Evolutionary conservation across 2,329 filamentous ascomycete species (phyloP).

Genomic region (Ophiostoma quercus): DNA sequence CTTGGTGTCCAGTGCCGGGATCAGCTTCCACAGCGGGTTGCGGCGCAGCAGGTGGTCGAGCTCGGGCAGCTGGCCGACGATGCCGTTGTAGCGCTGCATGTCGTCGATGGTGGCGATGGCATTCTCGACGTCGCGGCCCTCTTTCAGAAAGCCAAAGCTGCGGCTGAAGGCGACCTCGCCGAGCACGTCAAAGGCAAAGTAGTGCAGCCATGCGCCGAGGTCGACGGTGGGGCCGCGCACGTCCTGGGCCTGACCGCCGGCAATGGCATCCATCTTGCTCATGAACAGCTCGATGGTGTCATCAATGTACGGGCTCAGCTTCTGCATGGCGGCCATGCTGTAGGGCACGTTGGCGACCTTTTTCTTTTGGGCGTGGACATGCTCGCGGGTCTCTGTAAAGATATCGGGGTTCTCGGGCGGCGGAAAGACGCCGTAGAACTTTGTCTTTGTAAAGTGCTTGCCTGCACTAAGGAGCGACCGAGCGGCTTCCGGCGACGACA

Average conservation of each 20-base stretch:
- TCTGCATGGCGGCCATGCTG: conserved; percentile 50
- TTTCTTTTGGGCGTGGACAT: conserved; percentile 52
- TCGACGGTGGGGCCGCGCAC: conserved; percentile 34
- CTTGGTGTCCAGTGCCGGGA: conserved; percentile 41
- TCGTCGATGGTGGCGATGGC: conserved; percentile 50
- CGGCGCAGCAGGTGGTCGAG: conserved; percentile 44
- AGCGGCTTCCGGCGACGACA: conserved; percentile 43
- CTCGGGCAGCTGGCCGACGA: conserved; percentile 48
- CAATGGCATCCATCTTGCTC: conserved; percentile 40
- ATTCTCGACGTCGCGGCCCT: conserved; percentile 46
- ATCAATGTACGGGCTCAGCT: conserved; percentile 48
- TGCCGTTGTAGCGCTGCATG: conserved; percentile 49
- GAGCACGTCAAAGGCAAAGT: conserved; percentile 46
- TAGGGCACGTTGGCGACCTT: conserved; percentile 49
- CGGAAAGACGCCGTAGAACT: conserved; percentile 51
- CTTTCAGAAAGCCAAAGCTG: conserved; percentile 49
- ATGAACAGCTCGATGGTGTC: conserved; percentile 46
- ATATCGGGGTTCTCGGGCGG: conserved; percentile 54
- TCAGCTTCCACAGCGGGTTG: conserved; percentile 45
- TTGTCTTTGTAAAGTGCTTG: conserved; percentile 49
- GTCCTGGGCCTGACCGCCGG: conserved; percentile 26
- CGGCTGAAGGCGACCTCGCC: conserved; percentile 49
- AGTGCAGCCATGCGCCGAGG: conserved; percentile 45
- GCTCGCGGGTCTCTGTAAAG: conserved; percentile 51
- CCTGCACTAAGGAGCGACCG: conserved; percentile 44